Conservation (phyloP, 129 eudicot genomes). For the Saposhnikovia divaricata region DNA sequence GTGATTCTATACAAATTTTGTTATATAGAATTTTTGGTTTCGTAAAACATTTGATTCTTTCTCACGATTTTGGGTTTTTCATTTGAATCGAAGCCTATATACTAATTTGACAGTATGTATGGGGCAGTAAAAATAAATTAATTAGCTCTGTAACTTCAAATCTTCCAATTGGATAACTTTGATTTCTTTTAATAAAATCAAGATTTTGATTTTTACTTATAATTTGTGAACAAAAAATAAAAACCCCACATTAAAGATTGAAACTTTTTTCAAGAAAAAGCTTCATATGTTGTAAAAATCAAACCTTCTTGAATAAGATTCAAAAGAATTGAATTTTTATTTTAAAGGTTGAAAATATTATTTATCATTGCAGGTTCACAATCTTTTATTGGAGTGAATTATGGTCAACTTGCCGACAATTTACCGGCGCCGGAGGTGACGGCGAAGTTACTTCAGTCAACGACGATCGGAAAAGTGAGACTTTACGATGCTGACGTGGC, state of each 20-base stretch:
- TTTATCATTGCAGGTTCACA: constrained; percentile 41
- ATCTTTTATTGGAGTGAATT: constrained; percentile 76
- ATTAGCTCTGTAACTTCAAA: no score
- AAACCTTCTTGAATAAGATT: neutral
- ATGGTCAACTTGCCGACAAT: constrained; percentile 69
- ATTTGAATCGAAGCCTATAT: no score
- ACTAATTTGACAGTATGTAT: neutral
- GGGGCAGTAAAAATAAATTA: no score
- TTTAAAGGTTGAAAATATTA: neutral
- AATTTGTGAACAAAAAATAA: neutral
- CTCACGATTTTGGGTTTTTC: neutral
- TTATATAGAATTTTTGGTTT: no score
- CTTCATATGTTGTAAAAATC: neutral
- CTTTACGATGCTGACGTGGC: constrained; percentile 73
- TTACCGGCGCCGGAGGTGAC: constrained; percentile 76
- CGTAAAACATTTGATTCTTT: neutral
- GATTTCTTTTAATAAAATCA: neutral
- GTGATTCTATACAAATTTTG: neutral
- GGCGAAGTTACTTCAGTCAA: constrained; percentile 64
- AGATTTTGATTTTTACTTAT: neutral
- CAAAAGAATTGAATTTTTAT: neutral
- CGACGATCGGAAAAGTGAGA: constrained; percentile 58
- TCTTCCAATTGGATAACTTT: neutral
- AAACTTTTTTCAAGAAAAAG: neutral
- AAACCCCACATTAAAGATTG: neutral